Evolutionary conservation across 2,329 filamentous ascomycete genomes (phyloP).

Genomic region (Apiospora arundinis): DNA sequence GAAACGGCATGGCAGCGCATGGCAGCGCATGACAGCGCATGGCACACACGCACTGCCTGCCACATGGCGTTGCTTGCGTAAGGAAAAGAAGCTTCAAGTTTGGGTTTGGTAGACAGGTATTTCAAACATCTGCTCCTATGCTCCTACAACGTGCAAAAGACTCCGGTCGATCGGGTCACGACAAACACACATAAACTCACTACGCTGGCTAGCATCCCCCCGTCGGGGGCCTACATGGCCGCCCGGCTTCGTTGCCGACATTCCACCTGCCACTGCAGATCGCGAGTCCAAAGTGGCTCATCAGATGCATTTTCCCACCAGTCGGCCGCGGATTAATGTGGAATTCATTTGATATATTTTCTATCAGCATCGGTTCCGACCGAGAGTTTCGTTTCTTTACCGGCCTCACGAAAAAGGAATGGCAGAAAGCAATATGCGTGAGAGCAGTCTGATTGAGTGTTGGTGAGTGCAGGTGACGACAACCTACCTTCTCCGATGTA

Average conservation of each 20-base stretch:
- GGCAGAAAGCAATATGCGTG: not conserved
- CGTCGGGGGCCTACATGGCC: not conserved
- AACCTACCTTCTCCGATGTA: not conserved
- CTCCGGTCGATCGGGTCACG: constrained; percentile 3
- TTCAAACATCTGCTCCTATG: not conserved
- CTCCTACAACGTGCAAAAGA: constrained; percentile 6
- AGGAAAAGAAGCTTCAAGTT: not conserved
- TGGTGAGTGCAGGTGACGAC: no score
- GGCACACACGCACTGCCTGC: not conserved
- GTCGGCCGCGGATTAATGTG: no score
- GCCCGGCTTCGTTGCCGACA: not conserved
- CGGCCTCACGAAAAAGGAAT: not conserved
- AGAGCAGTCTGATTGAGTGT: no score
- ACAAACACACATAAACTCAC: not conserved
- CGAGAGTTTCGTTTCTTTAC: not conserved
- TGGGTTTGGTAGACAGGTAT: not conserved
- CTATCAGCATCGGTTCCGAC: no score
- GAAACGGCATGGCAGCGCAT: not conserved
- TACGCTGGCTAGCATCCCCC: not conserved
- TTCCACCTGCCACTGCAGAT: not conserved
- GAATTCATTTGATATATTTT: no score
- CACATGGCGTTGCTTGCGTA: not conserved
- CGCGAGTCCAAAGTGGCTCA: no score
- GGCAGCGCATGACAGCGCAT: no score
- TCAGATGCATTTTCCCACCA: no score